These are phyloP conservation scores for Alternaria sp. DNA, from an alignment of 2,329 filamentous ascomycete genomes.

Conservation along the genomic window DNA sequence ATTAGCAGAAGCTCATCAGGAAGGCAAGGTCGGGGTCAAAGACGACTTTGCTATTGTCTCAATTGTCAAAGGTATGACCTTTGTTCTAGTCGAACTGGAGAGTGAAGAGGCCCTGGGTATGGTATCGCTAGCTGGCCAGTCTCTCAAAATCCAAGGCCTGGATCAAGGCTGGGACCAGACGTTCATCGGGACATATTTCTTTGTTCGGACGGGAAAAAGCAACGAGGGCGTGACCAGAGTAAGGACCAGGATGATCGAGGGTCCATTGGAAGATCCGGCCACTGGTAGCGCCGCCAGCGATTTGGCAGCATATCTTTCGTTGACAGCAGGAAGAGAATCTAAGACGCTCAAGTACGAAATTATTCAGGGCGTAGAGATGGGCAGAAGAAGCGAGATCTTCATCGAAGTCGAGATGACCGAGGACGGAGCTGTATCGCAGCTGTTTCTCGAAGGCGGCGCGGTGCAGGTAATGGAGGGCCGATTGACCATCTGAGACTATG, in stretches of 20 bases:
- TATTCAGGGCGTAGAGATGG: slow-evolving; percentile 63
- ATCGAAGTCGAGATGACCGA: slow-evolving; percentile 56
- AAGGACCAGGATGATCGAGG: slow-evolving; percentile 69
- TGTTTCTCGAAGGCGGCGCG: slow-evolving; percentile 56
- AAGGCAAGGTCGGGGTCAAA: slow-evolving; percentile 22
- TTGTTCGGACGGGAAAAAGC: slow-evolving; percentile 55
- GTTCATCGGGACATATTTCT: slow-evolving; percentile 68
- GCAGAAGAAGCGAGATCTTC: slow-evolving; percentile 59
- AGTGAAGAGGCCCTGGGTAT: slow-evolving; percentile 66
- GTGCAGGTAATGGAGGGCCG: slow-evolving; percentile 53
- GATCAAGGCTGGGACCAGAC: slow-evolving; percentile 63
- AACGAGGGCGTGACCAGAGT: slow-evolving; percentile 50
- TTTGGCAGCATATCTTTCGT: slow-evolving; percentile 56
- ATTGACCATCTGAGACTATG: slow-evolving; percentile 32
- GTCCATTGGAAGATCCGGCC: slow-evolving; percentile 59
- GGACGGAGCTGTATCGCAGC: slow-evolving; percentile 48
- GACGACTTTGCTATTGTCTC: slow-evolving; percentile 51
- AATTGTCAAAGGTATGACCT: slow-evolving; percentile 78
- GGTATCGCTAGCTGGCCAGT: slow-evolving; percentile 48
- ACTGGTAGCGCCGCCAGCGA: slow-evolving; percentile 62
- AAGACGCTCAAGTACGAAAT: slow-evolving; percentile 53
- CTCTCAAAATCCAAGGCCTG: slow-evolving; percentile 47
- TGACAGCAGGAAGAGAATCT: slow-evolving; percentile 49
- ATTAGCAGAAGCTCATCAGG: slow-evolving; percentile 36
- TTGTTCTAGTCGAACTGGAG: slow-evolving; percentile 70